Evolutionary conservation across 768 basidiomycete genomes (phyloP), one percentile per base, ranked within the genome.

Genomic region (Leucogyrophana mollusca): DNA sequence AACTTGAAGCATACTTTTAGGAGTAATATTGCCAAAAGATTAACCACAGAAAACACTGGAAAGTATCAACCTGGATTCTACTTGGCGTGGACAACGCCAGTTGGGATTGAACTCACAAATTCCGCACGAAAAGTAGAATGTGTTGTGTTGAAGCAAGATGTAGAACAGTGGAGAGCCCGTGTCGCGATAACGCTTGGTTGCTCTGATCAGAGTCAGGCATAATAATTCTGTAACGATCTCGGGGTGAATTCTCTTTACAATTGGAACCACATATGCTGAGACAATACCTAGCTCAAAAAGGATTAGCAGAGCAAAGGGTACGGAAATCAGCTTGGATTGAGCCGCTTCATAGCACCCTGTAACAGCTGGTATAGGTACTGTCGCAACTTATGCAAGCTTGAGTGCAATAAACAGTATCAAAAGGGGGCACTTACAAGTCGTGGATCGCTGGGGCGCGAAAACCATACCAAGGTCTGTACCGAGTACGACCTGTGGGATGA

Each of bases 221-320:
- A 47, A 33, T 6, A 47, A 10, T 24, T 44, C 46, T 47, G 43
- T 27, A 17, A 22, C 21, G 34, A 33, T 4, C 10, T n/a, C 17
- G 11, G 25, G n/a, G 43, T n/a, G 34, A 14, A 20, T 1, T 18
- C 11, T 2, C 3, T 47, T 4, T 20, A 9, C 4, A 3, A 3
- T 10, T 17, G 14, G n/a, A 16, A n/a, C 8, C 9, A 18, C 32
- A 14, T 4, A 5, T 27, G 34, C 46, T 13, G n/a, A n/a, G n/a
- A n/a, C n/a, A n/a, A n/a, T 8, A 47, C 46, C 33, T n/a, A 47
- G 27, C 22, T 47, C 46, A n/a, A 45, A 25, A 44, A 7, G 40
- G 11, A 47, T n/a, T 20, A 47, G n/a, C 21, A 45, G 14, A 27
- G 22, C 27, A 32, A 44, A 47, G 18, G 46, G 46, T 6, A 47